Conservation (phyloP, 1,284 basidiomycete species). For the Moesziomyces parantarcticus region DNA sequence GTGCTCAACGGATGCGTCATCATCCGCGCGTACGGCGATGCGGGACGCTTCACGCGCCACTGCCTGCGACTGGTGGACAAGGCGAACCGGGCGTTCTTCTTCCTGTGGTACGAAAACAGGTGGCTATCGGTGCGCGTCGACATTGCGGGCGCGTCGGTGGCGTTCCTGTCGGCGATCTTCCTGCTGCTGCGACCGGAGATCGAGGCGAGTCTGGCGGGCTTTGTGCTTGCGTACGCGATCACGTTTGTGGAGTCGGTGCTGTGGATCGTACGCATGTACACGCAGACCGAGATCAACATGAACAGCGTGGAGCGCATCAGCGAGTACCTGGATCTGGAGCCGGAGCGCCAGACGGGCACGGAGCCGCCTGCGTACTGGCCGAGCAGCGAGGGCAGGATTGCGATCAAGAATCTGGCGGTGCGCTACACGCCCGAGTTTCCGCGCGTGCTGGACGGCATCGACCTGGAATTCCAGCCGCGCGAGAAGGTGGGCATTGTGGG, state of each 20-base stretch:
- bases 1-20: conserved; percentile 80
- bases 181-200: conserved; percentile 71
- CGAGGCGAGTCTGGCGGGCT: conserved; percentile 64
- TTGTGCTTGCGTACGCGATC: conserved; percentile 63
- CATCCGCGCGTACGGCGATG: conserved; percentile 88
- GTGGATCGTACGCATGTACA: conserved; percentile 66
- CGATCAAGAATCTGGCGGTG: conserved; percentile 63
- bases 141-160: conserved; percentile 60
- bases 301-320: conserved; percentile 67
- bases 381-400: conserved; percentile 59
- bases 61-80: conserved; percentile 69
- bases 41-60: conserved; percentile 76
- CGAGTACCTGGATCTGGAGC: conserved; percentile 62
- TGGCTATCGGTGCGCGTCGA: conserved; percentile 68
- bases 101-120: conserved; percentile 73
- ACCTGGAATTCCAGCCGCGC: conserved; percentile 62
- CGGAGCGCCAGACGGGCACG: conserved; percentile 53
- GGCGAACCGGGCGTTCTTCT: conserved; percentile 68
- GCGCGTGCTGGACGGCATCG: conserved; percentile 60
- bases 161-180: conserved; percentile 67
- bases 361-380: conserved; percentile 68
- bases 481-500: conserved; percentile 68
- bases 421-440: conserved; percentile 67
- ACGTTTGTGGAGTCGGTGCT: conserved; percentile 75
- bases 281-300: conserved; percentile 67